Percentiles rank a stretch among this genome's conserved stretches.
These are phyloP conservation scores for Lyophyllum shimeji DNA, from an alignment of 768 basidiomycete species.

Conservation along the genomic window DNA sequence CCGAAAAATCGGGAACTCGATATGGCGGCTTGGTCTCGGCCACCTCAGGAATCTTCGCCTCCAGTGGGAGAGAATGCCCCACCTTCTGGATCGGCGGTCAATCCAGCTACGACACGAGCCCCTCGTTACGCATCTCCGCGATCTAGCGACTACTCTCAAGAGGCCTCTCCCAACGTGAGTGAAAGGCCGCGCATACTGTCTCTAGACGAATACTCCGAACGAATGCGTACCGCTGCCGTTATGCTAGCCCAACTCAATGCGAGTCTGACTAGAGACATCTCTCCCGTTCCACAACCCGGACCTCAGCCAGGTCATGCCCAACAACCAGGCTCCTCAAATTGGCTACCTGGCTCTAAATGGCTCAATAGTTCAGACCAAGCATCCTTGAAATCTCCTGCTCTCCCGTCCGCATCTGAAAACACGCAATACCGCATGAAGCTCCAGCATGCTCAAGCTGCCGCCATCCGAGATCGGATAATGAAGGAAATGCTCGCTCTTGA, in stretches of 20 bases:
- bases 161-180: constrained; percentile 13
- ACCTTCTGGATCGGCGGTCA: constrained; percentile 10
- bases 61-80: constrained; percentile 20
- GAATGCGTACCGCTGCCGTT: constrained; percentile 97
- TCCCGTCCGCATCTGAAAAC: constrained; percentile 26
- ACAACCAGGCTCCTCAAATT: constrained; percentile 29
- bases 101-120: constrained; percentile 4
- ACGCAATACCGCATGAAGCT: constrained; percentile 63
- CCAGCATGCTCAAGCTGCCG: constrained; percentile 79
- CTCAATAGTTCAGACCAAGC: constrained; percentile 28
- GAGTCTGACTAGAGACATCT: constrained; percentile 60
- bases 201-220: constrained; percentile 95
- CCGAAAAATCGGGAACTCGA: constrained; percentile 92
- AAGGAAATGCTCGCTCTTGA: constrained; percentile 96
- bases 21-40: constrained; percentile 77
- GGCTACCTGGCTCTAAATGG: constrained; percentile 60
- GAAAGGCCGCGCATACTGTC: constrained; percentile 49
- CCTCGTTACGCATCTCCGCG: constrained; percentile 3
- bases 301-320: constrained; percentile 4
- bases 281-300: constrained; percentile 13
- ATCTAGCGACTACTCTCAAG: constrained; percentile 12
- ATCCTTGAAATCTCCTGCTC: constrained; percentile 9
- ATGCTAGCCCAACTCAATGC: constrained; percentile 98
- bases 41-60: constrained; percentile 47
- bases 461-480: constrained; percentile 96